Evolutionary conservation across 306 rosid species (phyloP).

Genomic region (Erythrophleum fordii): DNA sequence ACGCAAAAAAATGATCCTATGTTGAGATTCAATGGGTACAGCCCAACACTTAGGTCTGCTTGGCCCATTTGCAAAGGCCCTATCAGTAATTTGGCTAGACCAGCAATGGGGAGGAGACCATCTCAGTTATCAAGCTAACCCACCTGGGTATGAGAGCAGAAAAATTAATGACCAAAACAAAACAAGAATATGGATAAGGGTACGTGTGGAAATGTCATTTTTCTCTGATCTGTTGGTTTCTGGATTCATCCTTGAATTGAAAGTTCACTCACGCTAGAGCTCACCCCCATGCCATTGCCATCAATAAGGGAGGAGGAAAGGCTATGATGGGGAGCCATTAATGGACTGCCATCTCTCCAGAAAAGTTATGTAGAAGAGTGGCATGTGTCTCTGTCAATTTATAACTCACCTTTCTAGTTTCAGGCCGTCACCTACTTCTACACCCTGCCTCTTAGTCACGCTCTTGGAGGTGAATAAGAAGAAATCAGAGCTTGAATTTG

Average conservation of each 20-base stretch:
- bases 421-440: slow-evolving; percentile 11
- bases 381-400: slow-evolving; percentile 14
- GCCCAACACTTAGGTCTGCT: neutral
- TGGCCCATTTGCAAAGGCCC: neutral
- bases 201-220: slow-evolving; percentile 1
- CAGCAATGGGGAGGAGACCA: neutral
- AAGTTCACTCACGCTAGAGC: neutral
- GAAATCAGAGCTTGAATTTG: too few species aligned
- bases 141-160: neutral
- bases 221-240: neutral
- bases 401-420: neutral
- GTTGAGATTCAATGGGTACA: neutral
- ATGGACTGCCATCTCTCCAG: slow-evolving; percentile 6
- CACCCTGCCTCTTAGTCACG: neutral
- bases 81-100: neutral
- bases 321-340: slow-evolving; percentile 17
- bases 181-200: neutral
- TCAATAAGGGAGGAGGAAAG: neutral
- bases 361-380: neutral
- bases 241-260: neutral
- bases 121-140: neutral
- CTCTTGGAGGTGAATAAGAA: neutral
- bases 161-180: neutral
- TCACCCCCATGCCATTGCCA: neutral
- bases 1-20: too few species aligned